These are phyloP conservation scores for Boletus rubropictus DNA, from an alignment of 768 basidiomycete species.

Conservation along the genomic window DNA sequence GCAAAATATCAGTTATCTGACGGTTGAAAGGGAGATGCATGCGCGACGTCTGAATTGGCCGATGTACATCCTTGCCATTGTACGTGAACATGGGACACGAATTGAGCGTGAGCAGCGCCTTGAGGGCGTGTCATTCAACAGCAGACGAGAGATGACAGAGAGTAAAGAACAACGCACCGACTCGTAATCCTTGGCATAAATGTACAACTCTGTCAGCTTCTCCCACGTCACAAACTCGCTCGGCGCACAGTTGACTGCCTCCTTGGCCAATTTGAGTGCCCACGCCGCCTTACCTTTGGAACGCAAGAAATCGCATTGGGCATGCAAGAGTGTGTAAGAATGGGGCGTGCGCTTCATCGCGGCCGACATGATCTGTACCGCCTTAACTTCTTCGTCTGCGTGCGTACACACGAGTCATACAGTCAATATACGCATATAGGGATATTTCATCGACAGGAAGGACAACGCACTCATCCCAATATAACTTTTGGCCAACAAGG, in stretches of 20 bases:
- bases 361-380: conserved; percentile 84
- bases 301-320: conserved; percentile 89
- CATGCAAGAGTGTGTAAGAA: conserved; percentile 90
- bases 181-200: conserved; percentile 84
- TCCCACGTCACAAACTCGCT: conserved; percentile 99
- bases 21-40: conserved; percentile 84
- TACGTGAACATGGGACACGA: conserved; percentile 99
- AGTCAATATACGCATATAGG: background rate
- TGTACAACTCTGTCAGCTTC: conserved; percentile 91
- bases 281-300: conserved; percentile 80
- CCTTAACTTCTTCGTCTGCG: conserved; percentile 96
- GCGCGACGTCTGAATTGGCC: conserved; percentile 70
- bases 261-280: conserved; percentile 86
- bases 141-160: background rate
- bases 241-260: conserved; percentile 97
- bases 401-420: background rate
- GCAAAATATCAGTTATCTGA: conserved; percentile 85
- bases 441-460: background rate
- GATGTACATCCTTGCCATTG: conserved; percentile 91
- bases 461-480: conserved; percentile 88
- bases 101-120: conserved; percentile 87
- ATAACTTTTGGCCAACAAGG: conserved; percentile 82
- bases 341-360: conserved; percentile 85
- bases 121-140: background rate
- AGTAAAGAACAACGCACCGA: conserved; percentile 33